These are phyloP conservation scores for Crithidia brevicula DNA, from an alignment of 208 protist species.

Conservation along the genomic window DNA sequence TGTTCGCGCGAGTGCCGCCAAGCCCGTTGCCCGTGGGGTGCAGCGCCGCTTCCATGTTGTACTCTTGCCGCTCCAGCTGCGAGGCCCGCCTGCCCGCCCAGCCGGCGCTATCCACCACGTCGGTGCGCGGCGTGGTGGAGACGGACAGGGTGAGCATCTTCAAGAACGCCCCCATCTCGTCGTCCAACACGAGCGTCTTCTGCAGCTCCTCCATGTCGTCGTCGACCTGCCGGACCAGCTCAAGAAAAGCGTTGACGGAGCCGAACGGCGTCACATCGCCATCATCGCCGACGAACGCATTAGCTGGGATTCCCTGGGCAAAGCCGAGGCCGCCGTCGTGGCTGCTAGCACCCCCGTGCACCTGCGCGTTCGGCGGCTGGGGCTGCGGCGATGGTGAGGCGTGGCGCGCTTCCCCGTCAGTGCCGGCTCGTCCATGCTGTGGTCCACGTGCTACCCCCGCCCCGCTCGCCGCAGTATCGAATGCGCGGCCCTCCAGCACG, in stretches of 20 bases:
- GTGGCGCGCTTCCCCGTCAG: background rate
- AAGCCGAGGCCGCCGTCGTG: background rate
- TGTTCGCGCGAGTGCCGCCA: conserved; percentile 10
- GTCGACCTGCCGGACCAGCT: conserved; percentile 55
- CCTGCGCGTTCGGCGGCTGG: background rate
- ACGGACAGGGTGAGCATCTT: conserved; percentile 85
- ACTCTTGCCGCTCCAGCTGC: conserved; percentile 39
- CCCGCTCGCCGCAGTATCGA: background rate
- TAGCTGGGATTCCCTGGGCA: conserved; percentile 11
- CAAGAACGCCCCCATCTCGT: conserved; percentile 87
- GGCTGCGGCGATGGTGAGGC: background rate
- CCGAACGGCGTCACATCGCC: conserved; percentile 55
- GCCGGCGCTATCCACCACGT: conserved; percentile 24
- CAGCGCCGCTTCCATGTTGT: conserved; percentile 53
- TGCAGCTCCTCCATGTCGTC: conserved; percentile 66
- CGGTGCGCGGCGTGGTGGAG: conserved; percentile 68
- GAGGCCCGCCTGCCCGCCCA: background rate
- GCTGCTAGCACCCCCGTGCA: background rate
- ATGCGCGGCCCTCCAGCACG: conserved; percentile 23
- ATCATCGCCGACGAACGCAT: conserved; percentile 20
- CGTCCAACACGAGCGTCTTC: conserved; percentile 67
- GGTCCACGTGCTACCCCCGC: too few species aligned
- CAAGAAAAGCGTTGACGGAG: conserved; percentile 53
- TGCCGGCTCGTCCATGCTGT: too few species aligned
- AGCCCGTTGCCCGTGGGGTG: conserved; percentile 54